These are phyloP conservation scores for Pseudocercospora pini-densiflorae DNA, from an alignment of 2,329 filamentous ascomycete species.

Conservation along the genomic window DNA sequence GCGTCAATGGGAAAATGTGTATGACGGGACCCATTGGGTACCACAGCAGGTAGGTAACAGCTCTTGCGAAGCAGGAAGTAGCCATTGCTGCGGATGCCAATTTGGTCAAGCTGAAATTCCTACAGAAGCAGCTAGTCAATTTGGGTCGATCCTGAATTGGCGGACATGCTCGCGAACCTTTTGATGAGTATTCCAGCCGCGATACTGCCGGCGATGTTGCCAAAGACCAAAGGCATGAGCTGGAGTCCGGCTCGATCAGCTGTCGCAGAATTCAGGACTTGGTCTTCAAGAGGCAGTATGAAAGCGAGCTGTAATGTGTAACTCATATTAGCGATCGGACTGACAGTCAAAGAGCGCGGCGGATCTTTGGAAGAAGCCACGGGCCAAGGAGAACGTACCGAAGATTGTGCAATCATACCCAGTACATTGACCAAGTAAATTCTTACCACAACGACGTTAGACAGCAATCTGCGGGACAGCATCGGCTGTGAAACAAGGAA, in stretches of 20 bases:
- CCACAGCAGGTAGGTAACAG: not conserved
- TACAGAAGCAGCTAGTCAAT: not conserved
- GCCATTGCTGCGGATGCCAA: not conserved
- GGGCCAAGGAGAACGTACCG: not conserved
- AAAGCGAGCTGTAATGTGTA: not conserved
- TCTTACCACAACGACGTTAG: not conserved
- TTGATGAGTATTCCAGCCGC: slow-evolving; percentile 3
- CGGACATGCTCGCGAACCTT: slow-evolving; percentile 1
- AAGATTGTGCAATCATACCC: slow-evolving; percentile 9
- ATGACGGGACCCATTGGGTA: not conserved
- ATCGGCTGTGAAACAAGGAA: slow-evolving; percentile 7
- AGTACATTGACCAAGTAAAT: not conserved
- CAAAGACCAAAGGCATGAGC: slow-evolving; percentile 2
- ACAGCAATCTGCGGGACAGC: slow-evolving; percentile 7
- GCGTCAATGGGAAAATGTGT: not conserved
- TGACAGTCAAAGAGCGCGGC: not conserved
- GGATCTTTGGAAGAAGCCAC: not conserved
- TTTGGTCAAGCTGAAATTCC: not conserved
- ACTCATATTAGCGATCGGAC: not conserved
- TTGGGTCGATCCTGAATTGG: not conserved
- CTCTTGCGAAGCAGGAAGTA: slow-evolving; percentile 5
- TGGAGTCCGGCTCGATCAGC: slow-evolving; percentile 8
- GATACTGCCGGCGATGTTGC: slow-evolving; percentile 1
- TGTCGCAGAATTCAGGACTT: not conserved
- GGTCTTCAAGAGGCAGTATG: slow-evolving; percentile 5